These are phyloP conservation scores for Cetradonia linearis DNA, from an alignment of 495 filamentous ascomycete species.

Conservation along the genomic window DNA sequence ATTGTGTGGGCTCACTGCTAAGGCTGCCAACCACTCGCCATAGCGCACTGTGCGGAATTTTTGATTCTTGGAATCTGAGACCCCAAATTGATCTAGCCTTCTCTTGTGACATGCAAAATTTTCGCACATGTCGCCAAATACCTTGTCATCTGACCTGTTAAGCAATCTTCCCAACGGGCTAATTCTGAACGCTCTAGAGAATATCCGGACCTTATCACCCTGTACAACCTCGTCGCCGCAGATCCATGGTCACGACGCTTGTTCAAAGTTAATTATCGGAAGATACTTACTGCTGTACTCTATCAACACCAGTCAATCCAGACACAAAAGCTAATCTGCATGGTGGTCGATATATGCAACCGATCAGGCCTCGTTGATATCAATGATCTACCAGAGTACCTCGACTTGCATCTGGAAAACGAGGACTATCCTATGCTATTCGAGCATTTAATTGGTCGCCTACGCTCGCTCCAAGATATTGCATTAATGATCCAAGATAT, in stretches of 20 bases:
- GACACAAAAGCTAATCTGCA: not conserved
- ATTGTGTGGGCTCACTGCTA: not conserved
- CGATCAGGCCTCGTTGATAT: not conserved
- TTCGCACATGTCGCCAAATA: not conserved
- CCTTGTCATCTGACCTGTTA: not conserved
- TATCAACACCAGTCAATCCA: not conserved
- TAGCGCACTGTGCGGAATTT: not conserved
- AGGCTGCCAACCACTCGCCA: not conserved
- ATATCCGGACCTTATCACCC: not conserved
- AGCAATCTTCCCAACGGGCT: not conserved
- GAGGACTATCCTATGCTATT: not conserved
- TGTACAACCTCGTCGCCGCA: not conserved
- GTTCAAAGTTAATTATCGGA: not conserved
- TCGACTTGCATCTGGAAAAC: not conserved
- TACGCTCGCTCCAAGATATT: not conserved
- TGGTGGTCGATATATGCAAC: not conserved
- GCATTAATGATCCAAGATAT: conserved; percentile 1
- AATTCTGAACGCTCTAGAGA: not conserved
- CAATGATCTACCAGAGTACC: not conserved
- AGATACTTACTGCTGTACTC: not conserved
- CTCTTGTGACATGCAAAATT: not conserved
- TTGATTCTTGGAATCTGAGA: not conserved
- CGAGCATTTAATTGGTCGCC: not conserved
- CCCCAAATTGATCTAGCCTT: not conserved
- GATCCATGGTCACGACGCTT: not conserved